These are phyloP conservation scores for Cyphellophora attinorum DNA, from an alignment of 2,329 filamentous ascomycete species.

Conservation along the genomic window DNA sequence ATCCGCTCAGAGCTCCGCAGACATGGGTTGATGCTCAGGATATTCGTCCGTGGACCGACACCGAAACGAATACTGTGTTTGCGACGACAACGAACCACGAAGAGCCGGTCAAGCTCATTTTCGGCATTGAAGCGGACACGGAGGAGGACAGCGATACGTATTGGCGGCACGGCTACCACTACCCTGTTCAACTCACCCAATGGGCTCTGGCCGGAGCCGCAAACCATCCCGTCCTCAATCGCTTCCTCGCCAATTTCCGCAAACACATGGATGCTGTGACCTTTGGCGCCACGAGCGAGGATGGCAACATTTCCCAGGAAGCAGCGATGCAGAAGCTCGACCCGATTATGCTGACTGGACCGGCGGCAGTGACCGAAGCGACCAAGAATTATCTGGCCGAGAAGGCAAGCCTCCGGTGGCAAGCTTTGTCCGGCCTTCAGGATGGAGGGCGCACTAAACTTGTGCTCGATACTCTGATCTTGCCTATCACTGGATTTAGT, in stretches of 20 bases:
- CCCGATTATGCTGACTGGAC: constrained; percentile 23
- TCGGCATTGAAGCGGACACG: constrained; percentile 25
- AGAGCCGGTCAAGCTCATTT: constrained; percentile 18
- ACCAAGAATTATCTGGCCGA: constrained; percentile 18
- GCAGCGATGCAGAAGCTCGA: constrained; percentile 17
- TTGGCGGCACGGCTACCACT: constrained; percentile 26
- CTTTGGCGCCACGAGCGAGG: constrained; percentile 7
- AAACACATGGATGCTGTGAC: constrained; percentile 15
- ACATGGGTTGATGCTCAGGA: constrained; percentile 21
- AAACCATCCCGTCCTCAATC: constrained; percentile 21
- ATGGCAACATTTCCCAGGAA: constrained; percentile 3
- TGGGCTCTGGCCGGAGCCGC: constrained; percentile 23
- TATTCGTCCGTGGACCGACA: constrained; percentile 21
- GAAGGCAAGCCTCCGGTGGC: constrained; percentile 21
- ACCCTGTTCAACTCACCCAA: constrained; percentile 24
- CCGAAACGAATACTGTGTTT: constrained; percentile 15
- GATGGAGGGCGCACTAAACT: constrained; percentile 23
- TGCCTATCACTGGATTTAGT: constrained; percentile 26
- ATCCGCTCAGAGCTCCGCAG: constrained; percentile 20
- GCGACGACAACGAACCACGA: no score
- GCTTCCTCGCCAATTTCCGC: constrained; percentile 10
- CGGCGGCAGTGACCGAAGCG: constrained; percentile 22
- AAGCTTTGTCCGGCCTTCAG: constrained; percentile 21
- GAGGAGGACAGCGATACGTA: constrained; percentile 19
- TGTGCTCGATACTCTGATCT: constrained; percentile 23